Conservation (phyloP, 2,329 filamentous ascomycete genomes). For the Blumeria hordei region DNA sequence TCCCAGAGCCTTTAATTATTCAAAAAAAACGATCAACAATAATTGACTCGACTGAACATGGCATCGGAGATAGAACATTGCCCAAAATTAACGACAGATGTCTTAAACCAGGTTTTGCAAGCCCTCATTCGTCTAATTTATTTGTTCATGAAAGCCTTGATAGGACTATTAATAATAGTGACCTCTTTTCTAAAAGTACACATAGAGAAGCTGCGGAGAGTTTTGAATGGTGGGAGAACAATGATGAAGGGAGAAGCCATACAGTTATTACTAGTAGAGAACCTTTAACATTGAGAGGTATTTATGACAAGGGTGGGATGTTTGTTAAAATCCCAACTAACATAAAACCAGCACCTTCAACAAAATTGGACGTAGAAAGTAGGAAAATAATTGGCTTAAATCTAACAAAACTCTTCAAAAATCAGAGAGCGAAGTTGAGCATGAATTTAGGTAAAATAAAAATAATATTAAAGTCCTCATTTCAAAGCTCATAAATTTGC, state of each 20-base stretch:
- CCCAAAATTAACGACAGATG: background rate
- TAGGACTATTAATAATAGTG: background rate
- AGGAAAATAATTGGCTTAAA: slow-evolving; percentile 13
- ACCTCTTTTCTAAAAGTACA: background rate
- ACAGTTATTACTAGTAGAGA: background rate
- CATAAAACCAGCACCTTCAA: background rate
- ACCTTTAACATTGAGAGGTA: background rate
- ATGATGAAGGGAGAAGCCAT: background rate
- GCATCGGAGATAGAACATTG: background rate
- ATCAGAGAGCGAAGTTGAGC: slow-evolving; percentile 8
- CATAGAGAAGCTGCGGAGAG: background rate
- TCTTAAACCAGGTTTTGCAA: background rate
- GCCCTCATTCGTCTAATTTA: background rate
- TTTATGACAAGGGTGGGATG: background rate
- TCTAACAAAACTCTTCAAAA: slow-evolving; percentile 13
- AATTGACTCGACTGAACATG: background rate
- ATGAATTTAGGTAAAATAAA: slow-evolving; percentile 13
- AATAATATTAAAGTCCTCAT: background rate
- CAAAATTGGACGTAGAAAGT: background rate
- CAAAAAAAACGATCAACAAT: background rate
- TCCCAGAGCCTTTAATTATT: background rate
- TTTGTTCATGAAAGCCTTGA: background rate
- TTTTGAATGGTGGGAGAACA: background rate
- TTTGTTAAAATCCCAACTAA: background rate
- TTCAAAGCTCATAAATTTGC: slow-evolving; percentile 3